These are phyloP conservation scores for Durotheca rogersii DNA, from an alignment of 495 filamentous ascomycete genomes.

Conservation along the genomic window DNA sequence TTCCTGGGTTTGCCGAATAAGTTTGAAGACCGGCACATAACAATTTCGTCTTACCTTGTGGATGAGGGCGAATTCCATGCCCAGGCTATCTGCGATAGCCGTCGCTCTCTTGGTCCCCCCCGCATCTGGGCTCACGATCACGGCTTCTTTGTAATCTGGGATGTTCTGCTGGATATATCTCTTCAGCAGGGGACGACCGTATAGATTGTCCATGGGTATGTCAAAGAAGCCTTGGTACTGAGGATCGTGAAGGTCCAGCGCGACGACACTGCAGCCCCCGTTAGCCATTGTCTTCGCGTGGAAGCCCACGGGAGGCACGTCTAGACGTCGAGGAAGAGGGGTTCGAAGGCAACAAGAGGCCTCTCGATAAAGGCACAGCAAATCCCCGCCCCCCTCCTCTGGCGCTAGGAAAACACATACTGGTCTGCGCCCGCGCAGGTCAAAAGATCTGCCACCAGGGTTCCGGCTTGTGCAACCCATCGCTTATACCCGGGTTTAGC, in stretches of 20 bases:
- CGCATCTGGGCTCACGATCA: slow-evolving; percentile 94
- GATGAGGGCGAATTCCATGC: slow-evolving; percentile 92
- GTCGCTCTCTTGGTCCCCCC: slow-evolving; percentile 96
- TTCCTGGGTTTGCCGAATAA: slow-evolving; percentile 62
- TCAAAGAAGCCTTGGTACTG: slow-evolving; percentile 99
- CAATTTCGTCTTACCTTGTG: slow-evolving; percentile 74
- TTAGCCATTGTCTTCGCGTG: slow-evolving; percentile 28
- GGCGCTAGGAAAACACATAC: slow-evolving; percentile 41
- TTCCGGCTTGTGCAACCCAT: slow-evolving; percentile 98
- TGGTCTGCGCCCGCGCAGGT: slow-evolving; percentile 97
- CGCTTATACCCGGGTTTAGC: slow-evolving; percentile 92
- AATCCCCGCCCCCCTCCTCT: too few species aligned
- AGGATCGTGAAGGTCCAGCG: slow-evolving; percentile 95
- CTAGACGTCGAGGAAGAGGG: not conserved
- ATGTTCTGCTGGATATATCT: slow-evolving; percentile 88
- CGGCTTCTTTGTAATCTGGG: slow-evolving; percentile 79
- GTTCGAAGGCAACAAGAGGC: not conserved
- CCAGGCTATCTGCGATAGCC: slow-evolving; percentile 91
- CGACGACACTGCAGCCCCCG: slow-evolving; percentile 60
- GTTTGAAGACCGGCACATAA: slow-evolving; percentile 38
- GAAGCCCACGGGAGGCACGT: slow-evolving; percentile 1
- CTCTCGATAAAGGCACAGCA: too few species aligned
- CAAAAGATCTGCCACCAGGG: slow-evolving; percentile 88
- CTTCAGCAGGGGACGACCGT: slow-evolving; percentile 82
- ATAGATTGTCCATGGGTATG: slow-evolving; percentile 95